A percentile compares a stretch with the other conserved stretches of the same genome.
These are phyloP conservation scores for Actinomortierella wolfii DNA, from an alignment of 371 early-diverging fungal genomes.

Conservation along the genomic window DNA sequence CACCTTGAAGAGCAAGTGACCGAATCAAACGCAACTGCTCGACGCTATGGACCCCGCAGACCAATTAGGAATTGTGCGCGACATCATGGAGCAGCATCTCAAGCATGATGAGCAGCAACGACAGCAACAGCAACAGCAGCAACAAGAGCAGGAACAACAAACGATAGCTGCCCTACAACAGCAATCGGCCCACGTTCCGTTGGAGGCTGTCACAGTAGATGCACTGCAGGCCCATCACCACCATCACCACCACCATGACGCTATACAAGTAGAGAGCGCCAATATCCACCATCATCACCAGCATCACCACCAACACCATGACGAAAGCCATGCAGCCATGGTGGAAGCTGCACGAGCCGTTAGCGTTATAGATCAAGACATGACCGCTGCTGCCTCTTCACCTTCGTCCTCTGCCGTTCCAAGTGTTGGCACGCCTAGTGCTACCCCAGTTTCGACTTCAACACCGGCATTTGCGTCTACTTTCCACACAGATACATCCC, in stretches of 20 bases:
- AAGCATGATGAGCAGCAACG: conserved; percentile 5
- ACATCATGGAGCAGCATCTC: conserved; percentile 13
- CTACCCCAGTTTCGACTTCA: background rate
- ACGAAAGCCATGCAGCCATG: background rate
- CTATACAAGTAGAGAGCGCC: background rate
- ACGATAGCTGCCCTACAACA: background rate
- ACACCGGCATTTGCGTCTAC: background rate
- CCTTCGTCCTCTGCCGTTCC: background rate
- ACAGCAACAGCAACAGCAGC: conserved; percentile 19
- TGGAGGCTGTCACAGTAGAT: background rate
- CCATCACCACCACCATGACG: conserved; percentile 1
- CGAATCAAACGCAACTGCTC: background rate
- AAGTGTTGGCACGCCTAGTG: background rate
- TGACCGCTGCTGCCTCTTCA: background rate
- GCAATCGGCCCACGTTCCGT: background rate
- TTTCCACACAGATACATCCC: background rate
- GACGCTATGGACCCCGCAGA: background rate
- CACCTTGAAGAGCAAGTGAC: background rate
- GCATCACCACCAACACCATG: background rate
- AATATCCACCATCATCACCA: background rate
- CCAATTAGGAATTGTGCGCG: conserved; percentile 23
- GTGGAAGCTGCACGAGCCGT: background rate
- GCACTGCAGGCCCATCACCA: conserved; percentile 1
- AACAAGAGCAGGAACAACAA: conserved; percentile 26
- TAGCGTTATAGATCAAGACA: conserved; percentile 1